Evolutionary conservation across 352 stramenopile genomes (phyloP).

Genomic region (Phytophthora sansomeana): DNA sequence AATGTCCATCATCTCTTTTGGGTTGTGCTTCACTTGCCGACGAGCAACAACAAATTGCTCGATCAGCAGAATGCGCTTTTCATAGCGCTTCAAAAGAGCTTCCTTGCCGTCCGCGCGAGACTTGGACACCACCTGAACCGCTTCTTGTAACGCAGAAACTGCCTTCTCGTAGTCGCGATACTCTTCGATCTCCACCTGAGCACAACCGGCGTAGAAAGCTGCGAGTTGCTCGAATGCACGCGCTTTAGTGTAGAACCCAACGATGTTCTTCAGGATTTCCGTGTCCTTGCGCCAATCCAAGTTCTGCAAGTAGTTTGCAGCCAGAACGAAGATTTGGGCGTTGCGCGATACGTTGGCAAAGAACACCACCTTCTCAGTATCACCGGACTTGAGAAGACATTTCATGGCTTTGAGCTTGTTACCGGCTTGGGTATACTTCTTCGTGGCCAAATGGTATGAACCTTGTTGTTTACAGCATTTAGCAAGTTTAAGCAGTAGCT

Average conservation of each 20-base stretch:
- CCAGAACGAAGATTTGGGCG: slow-evolving; percentile 95
- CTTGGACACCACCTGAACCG: slow-evolving; percentile 88
- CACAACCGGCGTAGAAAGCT: slow-evolving; percentile 93
- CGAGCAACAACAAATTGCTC: slow-evolving; percentile 88
- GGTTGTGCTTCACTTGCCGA: slow-evolving; percentile 65
- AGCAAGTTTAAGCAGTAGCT: slow-evolving; percentile 92
- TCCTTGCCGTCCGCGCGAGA: slow-evolving; percentile 76
- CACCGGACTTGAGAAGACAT: slow-evolving; percentile 94
- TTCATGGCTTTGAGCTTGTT: slow-evolving; percentile 95
- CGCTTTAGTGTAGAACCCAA: slow-evolving; percentile 96
- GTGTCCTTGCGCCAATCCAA: slow-evolving; percentile 93
- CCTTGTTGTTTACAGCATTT: slow-evolving; percentile 94
- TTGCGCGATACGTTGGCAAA: slow-evolving; percentile 94
- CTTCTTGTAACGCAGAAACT: slow-evolving; percentile 90
- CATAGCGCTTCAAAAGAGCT: slow-evolving; percentile 57
- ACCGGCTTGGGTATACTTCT: slow-evolving; percentile 96
- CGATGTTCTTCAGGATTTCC: slow-evolving; percentile 94
- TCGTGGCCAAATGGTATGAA: slow-evolving; percentile 93
- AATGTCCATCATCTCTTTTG: slow-evolving; percentile 75
- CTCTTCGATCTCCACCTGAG: slow-evolving; percentile 94
- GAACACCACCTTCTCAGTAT: slow-evolving; percentile 96
- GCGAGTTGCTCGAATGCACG: slow-evolving; percentile 92
- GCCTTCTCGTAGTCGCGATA: slow-evolving; percentile 96
- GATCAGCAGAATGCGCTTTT: slow-evolving; percentile 77
- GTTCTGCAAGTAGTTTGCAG: slow-evolving; percentile 96